Percentiles rank a stretch among this genome's conserved stretches.
Conservation (phyloP, 495 filamentous ascomycete species). For the Immersiella caudata region DNA sequence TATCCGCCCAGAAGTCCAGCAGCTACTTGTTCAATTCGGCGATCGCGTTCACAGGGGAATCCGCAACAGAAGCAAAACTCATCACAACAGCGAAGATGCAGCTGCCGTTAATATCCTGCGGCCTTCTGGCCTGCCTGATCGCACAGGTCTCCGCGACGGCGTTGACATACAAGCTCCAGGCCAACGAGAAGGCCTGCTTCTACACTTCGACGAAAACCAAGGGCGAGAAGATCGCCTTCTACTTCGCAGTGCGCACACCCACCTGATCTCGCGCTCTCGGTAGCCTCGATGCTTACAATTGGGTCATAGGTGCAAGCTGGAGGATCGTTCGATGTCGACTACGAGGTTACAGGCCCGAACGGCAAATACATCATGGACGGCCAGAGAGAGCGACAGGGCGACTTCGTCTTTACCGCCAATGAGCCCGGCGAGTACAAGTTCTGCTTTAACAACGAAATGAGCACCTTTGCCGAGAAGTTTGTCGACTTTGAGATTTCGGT, state of each 20-base stretch:
- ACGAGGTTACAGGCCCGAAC: slow-evolving; percentile 79
- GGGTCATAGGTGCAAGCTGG: slow-evolving; percentile 83
- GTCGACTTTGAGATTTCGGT: slow-evolving; percentile 99
- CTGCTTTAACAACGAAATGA: slow-evolving; percentile 99
- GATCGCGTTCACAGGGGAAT: slow-evolving; percentile 20
- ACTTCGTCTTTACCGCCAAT: slow-evolving; percentile 96
- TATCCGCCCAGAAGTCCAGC: slow-evolving; percentile 31
- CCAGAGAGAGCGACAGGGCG: slow-evolving; percentile 90
- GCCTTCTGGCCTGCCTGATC: slow-evolving; percentile 66
- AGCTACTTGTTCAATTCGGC: slow-evolving; percentile 6
- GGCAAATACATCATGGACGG: slow-evolving; percentile 85
- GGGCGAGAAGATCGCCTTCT: slow-evolving; percentile 92
- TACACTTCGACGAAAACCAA: slow-evolving; percentile 73
- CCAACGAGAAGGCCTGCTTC: slow-evolving; percentile 97
- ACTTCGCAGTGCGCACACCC: slow-evolving; percentile 80
- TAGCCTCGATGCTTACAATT: background rate
- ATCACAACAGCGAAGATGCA: slow-evolving; percentile 46
- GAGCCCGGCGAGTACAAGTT: slow-evolving; percentile 93
- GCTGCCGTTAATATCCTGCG: slow-evolving; percentile 48
- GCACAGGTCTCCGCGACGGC: slow-evolving; percentile 75
- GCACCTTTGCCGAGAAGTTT: slow-evolving; percentile 95
- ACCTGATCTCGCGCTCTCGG: background rate
- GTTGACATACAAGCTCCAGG: slow-evolving; percentile 86
- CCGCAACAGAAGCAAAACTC: slow-evolving; percentile 17
- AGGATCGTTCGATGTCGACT: slow-evolving; percentile 95